Base-by-base conservation (phyloP, 768 basidiomycete genomes). In the Suillus tomentosus region DNA sequence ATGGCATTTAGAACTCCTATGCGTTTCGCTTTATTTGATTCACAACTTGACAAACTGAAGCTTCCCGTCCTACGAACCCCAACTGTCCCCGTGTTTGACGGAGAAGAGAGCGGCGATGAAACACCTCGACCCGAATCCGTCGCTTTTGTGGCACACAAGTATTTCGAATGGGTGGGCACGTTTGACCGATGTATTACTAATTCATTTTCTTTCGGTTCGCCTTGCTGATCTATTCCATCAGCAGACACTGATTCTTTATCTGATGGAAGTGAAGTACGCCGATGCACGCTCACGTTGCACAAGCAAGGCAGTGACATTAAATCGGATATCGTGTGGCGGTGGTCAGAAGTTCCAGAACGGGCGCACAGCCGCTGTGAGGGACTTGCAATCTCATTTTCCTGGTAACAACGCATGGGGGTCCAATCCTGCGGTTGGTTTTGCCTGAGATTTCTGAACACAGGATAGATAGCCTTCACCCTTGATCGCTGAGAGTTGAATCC, bases 21-120 rank as follows among this genome's bases (percentile, higher is more conserved):
- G 27, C 71, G 77, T 10, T 71, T 90, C 34, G 84, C 79, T 15
- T 71, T 91, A 17, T 91, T 91, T 67, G 89, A 91, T 70, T 85
- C 86, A 27, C 77, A 77, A 34, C 68, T 90, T n/a, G 77, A 81
- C 56, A 69, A 77, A n/a, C 67, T 87, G 57, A 80, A 76, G 63
- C 75, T 87, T 2, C 85, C 87, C 2, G 73, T 87, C 14, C 68
- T 80, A 34, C 80, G 77, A 37, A 65, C 68, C 31, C 76, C 76
- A 2, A 53, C 64, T 2, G 54, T 51, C 31, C 66, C 39, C 58
- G 39, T 45, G 17, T 50, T 62, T 40, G 66, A 72, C 62, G 66
- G 70, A 31, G 65, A 63, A 34, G 67, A 72, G 19, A 65, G 57
- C 19, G 40, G 68, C 7, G 68, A 72, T 14, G 67, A 72, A n/a